Conservation (phyloP, 1,139 yeast species). For the Geotrichum cucujoidarum region DNA sequence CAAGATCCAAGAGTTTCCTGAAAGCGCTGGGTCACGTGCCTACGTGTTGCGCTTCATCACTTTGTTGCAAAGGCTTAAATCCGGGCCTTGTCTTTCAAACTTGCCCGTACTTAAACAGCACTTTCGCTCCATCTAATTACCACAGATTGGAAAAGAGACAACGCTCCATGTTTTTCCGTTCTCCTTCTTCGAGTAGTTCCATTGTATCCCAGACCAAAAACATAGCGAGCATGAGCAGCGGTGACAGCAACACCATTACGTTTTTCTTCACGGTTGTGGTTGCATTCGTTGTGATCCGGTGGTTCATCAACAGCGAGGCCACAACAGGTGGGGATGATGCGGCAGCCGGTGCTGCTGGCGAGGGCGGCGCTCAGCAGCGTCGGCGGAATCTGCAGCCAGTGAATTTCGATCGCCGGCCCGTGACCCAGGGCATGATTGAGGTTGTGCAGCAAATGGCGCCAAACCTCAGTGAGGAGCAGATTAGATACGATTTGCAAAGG, state of each 20-base stretch:
- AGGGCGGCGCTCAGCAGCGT: not conserved
- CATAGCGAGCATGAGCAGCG: constrained; percentile 5
- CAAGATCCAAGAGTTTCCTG: too few relatives aligned
- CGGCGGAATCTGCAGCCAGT: constrained; percentile 16
- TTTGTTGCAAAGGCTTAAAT: not conserved
- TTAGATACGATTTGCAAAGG: constrained; percentile 47
- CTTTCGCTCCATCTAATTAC: not conserved
- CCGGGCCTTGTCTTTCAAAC: not conserved
- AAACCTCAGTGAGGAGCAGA: constrained; percentile 61
- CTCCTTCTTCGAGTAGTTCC: not conserved
- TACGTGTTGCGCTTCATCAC: not conserved
- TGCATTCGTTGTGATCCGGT: constrained; percentile 55
- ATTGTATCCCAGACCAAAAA: not conserved
- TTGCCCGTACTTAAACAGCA: not conserved
- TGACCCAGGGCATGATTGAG: constrained; percentile 78
- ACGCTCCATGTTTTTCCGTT: constrained; percentile 1
- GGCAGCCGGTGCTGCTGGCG: constrained; percentile 4
- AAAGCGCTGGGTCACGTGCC: not conserved
- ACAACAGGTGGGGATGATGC: constrained; percentile 9
- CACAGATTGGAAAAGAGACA: not conserved
- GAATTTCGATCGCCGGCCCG: constrained; percentile 42
- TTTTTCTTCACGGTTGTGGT: constrained; percentile 47
- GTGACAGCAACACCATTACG: constrained; percentile 48
- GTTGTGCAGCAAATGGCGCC: constrained; percentile 85
- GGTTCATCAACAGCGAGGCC: constrained; percentile 54